Base-by-base conservation (phyloP, 768 basidiomycete species). In the Amanita polypyramis region DNA sequence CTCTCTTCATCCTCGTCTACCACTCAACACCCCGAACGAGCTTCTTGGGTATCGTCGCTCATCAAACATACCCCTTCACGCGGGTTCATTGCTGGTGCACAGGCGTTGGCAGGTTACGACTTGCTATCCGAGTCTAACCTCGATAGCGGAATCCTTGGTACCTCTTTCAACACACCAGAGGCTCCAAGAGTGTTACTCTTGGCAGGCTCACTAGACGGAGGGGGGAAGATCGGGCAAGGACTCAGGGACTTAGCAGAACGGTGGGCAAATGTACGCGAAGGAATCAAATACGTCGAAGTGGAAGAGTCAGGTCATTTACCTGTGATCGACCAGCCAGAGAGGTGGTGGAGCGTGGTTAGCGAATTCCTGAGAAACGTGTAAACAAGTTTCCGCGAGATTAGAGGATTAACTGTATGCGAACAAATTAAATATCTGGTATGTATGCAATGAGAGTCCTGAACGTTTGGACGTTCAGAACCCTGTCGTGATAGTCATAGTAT, bases 281-380 rank as follows among this genome's bases (percentile, higher is more conserved):
- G 38, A 5, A 45, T 48, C 3, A 54, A 52, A 60, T 70, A 63
- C 51, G 59, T 55, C 15, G 62, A 61, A 30, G 63, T 77, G 6
- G 60, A 58, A 14, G 57, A 57, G 5, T 61, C 71, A 0, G 75
- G 75, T 0, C 74, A 77, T 62, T 54, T 77, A 5, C 76, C 76
- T 0, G 76, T 77, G 74, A 60, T 76, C 4, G 76, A 77, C 54
- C 63, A 65, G 43, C 70, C 73, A 2, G 66, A 69, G 52, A 47
- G 47, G 17, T 76, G 70, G 49, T 69, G 64, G 57, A 57, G 61
- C 10, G 56, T 59, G 29, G 54, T 73, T n/a, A 55, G 51, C 11
- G 36, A 38, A n/a, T 68, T 68, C 45, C 40, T 49, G 21, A 30
- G 33, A 34, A 14, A 42, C 1, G 17, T 47, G 23, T 47, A 35